A percentile compares a stretch with the other conserved stretches of the same genome.
phyloP scores from a whole-genome alignment of 441 rosid species.

The Corymbia calophylla region DNA sequence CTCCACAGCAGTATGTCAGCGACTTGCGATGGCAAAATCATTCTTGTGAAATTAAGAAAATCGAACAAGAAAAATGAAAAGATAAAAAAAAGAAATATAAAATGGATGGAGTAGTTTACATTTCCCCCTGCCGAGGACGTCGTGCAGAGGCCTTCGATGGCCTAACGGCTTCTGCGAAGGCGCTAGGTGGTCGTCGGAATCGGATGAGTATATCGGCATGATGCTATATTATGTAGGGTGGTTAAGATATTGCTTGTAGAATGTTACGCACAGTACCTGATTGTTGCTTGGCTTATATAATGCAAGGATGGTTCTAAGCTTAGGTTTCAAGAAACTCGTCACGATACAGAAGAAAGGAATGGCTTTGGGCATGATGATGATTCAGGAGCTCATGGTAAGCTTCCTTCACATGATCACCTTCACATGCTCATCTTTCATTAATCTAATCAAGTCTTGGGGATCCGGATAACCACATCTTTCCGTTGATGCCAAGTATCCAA shows the following conservation, averaged over 20 bases:
- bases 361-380: conserved; percentile 15
- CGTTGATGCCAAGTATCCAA: background rate
- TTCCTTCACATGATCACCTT: background rate
- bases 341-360: conserved; percentile 34
- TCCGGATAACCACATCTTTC: background rate
- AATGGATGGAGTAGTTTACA: background rate
- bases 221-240: background rate
- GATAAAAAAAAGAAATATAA: background rate
- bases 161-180: background rate
- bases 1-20: conserved; percentile 50
- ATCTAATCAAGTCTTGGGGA: background rate
- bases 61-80: background rate
- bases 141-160: background rate
- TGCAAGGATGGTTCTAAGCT: conserved; percentile 12
- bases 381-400: background rate
- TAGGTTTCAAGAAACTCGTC: conserved; percentile 26
- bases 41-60: background rate
- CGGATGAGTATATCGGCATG: background rate
- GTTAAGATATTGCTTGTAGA: background rate
- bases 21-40: conserved; percentile 38
- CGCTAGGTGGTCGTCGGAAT: background rate
- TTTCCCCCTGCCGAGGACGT: conserved; percentile 19
- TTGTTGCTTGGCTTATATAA: background rate
- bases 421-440: background rate
- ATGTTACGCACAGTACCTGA: conserved; percentile 6